A percentile compares a stretch with the other conserved stretches of the same genome.
Evolutionary conservation across 2,329 filamentous ascomycete species (phyloP).

Genomic region (Beauveria varroae): DNA sequence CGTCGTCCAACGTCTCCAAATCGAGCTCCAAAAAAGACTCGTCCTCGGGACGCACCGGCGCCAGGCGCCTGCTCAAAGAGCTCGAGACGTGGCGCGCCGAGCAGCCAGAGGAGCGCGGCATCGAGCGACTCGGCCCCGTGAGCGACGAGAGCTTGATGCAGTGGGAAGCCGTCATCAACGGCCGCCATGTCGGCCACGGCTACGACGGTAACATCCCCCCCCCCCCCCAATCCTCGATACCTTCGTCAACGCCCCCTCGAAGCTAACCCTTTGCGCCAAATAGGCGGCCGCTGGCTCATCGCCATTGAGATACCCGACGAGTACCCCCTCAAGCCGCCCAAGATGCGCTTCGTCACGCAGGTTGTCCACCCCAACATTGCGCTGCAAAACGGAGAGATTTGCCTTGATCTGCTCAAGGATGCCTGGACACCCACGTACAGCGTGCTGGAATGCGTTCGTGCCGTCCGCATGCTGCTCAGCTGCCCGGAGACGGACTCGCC

Average conservation of each 20-base stretch:
- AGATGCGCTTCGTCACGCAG: slow-evolving; percentile 72
- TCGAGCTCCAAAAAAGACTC: slow-evolving; percentile 12
- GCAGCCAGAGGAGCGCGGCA: slow-evolving; percentile 40
- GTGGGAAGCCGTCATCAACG: slow-evolving; percentile 56
- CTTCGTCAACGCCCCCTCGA: neutral
- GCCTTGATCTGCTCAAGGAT: slow-evolving; percentile 74
- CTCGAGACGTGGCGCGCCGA: slow-evolving; percentile 46
- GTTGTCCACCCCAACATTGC: slow-evolving; percentile 78
- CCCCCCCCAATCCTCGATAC: neutral
- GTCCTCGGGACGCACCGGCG: slow-evolving; percentile 35
- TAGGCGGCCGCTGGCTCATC: slow-evolving; percentile 75
- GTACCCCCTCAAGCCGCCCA: slow-evolving; percentile 75
- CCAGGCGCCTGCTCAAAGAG: slow-evolving; percentile 52
- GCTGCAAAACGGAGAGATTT: slow-evolving; percentile 76
- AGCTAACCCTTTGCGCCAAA: neutral
- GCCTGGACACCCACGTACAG: slow-evolving; percentile 84
- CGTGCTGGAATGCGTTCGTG: slow-evolving; percentile 65
- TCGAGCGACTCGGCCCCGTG: slow-evolving; percentile 51
- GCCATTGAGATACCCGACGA: slow-evolving; percentile 64
- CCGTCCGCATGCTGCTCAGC: slow-evolving; percentile 57
- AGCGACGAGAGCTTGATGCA: slow-evolving; percentile 46
- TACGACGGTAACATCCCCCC: slow-evolving; percentile 41
- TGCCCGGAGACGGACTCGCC: slow-evolving; percentile 67
- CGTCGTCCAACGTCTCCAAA: slow-evolving; percentile 12
- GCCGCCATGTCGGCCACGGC: slow-evolving; percentile 45